These are phyloP conservation scores for Glycyrrhiza uralensis DNA, from an alignment of 306 rosid species.

Conservation along the genomic window DNA sequence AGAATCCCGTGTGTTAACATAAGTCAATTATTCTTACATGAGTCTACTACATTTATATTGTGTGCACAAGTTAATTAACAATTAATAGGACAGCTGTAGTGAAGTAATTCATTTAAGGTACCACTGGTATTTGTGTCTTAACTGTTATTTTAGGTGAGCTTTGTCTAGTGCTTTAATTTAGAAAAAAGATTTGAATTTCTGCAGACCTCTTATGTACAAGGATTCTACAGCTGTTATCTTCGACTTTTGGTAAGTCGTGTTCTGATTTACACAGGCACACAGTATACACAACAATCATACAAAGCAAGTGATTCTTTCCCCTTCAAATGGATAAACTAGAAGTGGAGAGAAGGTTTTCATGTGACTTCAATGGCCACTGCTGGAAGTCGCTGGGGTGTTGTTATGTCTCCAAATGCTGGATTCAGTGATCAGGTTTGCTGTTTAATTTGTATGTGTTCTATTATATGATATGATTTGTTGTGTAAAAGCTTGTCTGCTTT, in stretches of 20 bases:
- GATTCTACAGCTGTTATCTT: background rate
- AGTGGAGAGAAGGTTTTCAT: slow-evolving; percentile 94
- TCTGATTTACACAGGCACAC: slow-evolving; percentile 58
- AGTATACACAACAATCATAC: slow-evolving; percentile 86
- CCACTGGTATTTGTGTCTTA: background rate
- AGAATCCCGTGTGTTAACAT: too few relatives aligned
- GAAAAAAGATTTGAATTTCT: background rate
- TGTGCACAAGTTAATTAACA: too few relatives aligned
- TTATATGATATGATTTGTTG: background rate
- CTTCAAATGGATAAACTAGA: too few relatives aligned
- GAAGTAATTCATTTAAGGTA: too few relatives aligned
- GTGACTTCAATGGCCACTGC: slow-evolving; percentile 96
- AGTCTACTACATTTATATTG: background rate
- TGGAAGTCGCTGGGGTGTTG: slow-evolving; percentile 90
- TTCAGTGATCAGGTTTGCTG: slow-evolving; percentile 75
- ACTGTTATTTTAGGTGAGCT: background rate
- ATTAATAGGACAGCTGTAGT: background rate
- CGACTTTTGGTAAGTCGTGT: background rate
- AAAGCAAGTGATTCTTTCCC: slow-evolving; percentile 94
- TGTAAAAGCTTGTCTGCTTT: background rate
- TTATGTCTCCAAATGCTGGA: slow-evolving; percentile 91
- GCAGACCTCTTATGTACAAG: background rate
- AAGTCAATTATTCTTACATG: background rate
- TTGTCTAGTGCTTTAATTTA: background rate
- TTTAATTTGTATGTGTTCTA: background rate